Base-by-base conservation (phyloP, 2,329 filamentous ascomycete species). In the Tolypocladium amazonense region DNA sequence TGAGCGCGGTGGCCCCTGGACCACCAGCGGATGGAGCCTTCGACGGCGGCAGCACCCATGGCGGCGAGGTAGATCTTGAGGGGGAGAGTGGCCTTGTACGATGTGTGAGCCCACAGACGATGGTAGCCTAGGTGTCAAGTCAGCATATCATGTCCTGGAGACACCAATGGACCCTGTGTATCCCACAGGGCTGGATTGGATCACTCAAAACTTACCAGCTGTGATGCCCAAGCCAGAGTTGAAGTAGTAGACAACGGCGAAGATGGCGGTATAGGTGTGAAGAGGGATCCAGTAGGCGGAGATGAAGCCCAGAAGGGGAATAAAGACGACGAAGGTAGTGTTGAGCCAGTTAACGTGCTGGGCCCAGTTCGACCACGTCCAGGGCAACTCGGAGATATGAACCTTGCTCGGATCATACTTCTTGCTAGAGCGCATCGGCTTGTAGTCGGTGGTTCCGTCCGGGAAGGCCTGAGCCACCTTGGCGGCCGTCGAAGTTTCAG, bases 281-380 rank as follows among this genome's bases (percentile, higher is more conserved):
- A 93, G 77, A 59, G 90, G 90, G 54, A 90, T 88, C 87, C 88
- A 96, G 76, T 89, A 85, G 57, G 91, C 82, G 59, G 85, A 82
- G 67, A 94, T 75, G 70, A 88, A 82, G 63, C 92, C 92, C 60
- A 83, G 79, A 56, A 92, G 63, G 50, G 92, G 92, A 54, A 96
- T 82, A 66, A 88, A 80, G 65, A 95, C 75, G 72, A 96, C 93
- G 72, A 96, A 83, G 63, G 81, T 82, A 63, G 90, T 87, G 75
- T 96, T 96, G 66, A 96, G 82, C 91, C 92, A 96, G 82, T 96
- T 92, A 79, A 96, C 83, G 72, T 96, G 92, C 78, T 92, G 88
- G 77, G 92, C 87, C 89, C 90, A 94, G 79, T 96, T 96, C 69
- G 81, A 78, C 75, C 80, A 82, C 62, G 90, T 96, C 67, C 95